phyloP scores from a whole-genome alignment of 306 rosid genomes.

The Macrotyloma uniflorum region DNA sequence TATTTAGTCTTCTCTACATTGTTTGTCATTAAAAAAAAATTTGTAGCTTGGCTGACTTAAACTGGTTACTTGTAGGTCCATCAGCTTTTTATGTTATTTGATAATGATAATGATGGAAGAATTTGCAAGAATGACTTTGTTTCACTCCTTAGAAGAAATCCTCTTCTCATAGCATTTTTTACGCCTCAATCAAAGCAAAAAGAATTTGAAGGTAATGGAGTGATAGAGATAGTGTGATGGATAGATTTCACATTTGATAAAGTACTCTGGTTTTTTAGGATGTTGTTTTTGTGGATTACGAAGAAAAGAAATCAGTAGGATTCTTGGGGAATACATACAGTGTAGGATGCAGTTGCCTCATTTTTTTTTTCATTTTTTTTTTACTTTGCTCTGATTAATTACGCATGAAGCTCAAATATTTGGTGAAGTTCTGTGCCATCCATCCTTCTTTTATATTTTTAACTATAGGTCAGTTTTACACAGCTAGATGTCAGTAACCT shows the following conservation, averaged over 20 bases:
- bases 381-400: slow-evolving; percentile 36
- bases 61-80: slow-evolving; percentile 58
- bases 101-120: slow-evolving; percentile 60
- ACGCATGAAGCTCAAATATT: slow-evolving; percentile 20
- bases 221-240: slow-evolving; percentile 50
- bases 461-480: slow-evolving; percentile 40
- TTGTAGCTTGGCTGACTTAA: neutral
- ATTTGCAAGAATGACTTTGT: slow-evolving; percentile 67
- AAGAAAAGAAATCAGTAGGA: slow-evolving; percentile 18
- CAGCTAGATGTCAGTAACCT: slow-evolving; percentile 25
- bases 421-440: slow-evolving; percentile 32
- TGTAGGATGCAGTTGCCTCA: slow-evolving; percentile 32
- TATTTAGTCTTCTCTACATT: neutral
- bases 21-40: neutral
- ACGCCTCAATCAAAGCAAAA: slow-evolving; percentile 50
- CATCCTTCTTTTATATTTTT: slow-evolving; percentile 28
- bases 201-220: slow-evolving; percentile 40
- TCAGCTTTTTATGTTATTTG: slow-evolving; percentile 63
- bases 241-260: slow-evolving; percentile 32
- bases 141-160: slow-evolving; percentile 66
- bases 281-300: slow-evolving; percentile 27
- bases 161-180: slow-evolving; percentile 82
- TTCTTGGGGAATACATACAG: slow-evolving; percentile 28
- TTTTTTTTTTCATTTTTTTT: neutral
- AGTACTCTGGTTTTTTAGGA: slow-evolving; percentile 20